phyloP scores from a whole-genome alignment of 1,284 basidiomycete species.

The Lentinus polychrous region DNA sequence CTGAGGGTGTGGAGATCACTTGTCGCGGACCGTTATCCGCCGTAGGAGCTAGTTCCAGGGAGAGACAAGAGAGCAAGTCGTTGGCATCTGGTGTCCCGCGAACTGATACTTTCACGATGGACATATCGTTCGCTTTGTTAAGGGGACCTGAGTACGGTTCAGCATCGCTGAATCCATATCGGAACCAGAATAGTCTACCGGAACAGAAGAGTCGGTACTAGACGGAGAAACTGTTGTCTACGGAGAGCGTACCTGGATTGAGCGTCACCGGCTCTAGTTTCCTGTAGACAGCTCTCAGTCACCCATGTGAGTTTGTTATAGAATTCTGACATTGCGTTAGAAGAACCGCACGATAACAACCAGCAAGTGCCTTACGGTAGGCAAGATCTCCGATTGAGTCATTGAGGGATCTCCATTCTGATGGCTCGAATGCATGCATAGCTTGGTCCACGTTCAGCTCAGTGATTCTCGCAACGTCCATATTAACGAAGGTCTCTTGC shows the following conservation, averaged over 20 bases:
- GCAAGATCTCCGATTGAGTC: constrained; percentile 35
- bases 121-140: constrained; percentile 27
- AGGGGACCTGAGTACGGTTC: constrained; percentile 24
- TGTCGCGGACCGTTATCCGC: constrained; percentile 23
- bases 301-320: constrained; percentile 28
- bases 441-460: constrained; percentile 35
- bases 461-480: constrained; percentile 43
- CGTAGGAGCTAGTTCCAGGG: constrained; percentile 36
- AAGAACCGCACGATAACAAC: neutral
- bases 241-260: neutral
- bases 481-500: constrained; percentile 55
- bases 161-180: constrained; percentile 29
- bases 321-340: constrained; percentile 26
- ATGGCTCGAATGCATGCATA: constrained; percentile 28
- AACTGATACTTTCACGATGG: constrained; percentile 35
- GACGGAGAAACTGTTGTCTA: neutral
- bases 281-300: constrained; percentile 25
- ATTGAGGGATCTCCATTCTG: constrained; percentile 26
- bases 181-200: constrained; percentile 34
- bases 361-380: constrained; percentile 22
- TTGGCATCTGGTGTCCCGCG: constrained; percentile 31
- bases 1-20: constrained; percentile 54
- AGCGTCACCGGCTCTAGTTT: neutral
- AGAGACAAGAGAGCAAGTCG: constrained; percentile 54
- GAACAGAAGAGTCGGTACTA: neutral